Evolutionary conservation across 75 land plant genomes (phyloP).

Genomic region (Cupressus sempervirens): DNA sequence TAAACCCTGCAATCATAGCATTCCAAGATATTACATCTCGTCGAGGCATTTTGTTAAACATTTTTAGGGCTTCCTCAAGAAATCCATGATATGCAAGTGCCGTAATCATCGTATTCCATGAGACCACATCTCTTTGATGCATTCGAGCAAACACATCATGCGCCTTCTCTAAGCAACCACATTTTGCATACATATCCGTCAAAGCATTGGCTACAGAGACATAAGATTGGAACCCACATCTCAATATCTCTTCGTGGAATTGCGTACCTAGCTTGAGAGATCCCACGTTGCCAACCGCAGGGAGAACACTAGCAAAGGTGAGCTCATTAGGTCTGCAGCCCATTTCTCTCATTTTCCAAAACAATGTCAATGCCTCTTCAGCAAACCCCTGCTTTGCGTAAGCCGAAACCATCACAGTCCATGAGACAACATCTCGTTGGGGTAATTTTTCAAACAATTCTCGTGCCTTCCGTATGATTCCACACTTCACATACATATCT

Average conservation of each 20-base stretch:
- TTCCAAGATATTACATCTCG: slow-evolving; percentile 36
- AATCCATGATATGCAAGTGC: slow-evolving; percentile 31
- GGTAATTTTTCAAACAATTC: slow-evolving; percentile 43
- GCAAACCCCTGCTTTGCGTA: slow-evolving; percentile 22
- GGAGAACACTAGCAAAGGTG: slow-evolving; percentile 32
- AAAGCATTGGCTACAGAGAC: slow-evolving; percentile 21
- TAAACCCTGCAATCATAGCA: slow-evolving; percentile 27
- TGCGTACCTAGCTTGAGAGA: slow-evolving; percentile 21
- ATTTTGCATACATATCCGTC: slow-evolving; percentile 44
- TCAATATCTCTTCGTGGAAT: slow-evolving; percentile 27
- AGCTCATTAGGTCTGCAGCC: slow-evolving; percentile 32
- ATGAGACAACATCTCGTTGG: slow-evolving; percentile 38
- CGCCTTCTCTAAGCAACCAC: slow-evolving; percentile 23
- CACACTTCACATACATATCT: slow-evolving; percentile 32
- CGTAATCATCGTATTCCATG: slow-evolving; percentile 53
- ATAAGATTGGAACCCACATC: slow-evolving; percentile 18
- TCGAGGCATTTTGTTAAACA: slow-evolving; percentile 32
- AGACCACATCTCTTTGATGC: slow-evolving; percentile 16
- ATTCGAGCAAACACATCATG: slow-evolving; percentile 15
- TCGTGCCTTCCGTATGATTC: slow-evolving; percentile 15
- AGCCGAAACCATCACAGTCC: slow-evolving; percentile 40
- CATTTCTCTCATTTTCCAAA: slow-evolving; percentile 19
- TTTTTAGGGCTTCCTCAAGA: slow-evolving; percentile 19
- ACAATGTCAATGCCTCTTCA: slow-evolving; percentile 28
- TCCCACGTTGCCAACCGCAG: slow-evolving; percentile 22